Base-by-base conservation (phyloP, 169 alveolate species). In the Eimeria falciformis region DNA sequence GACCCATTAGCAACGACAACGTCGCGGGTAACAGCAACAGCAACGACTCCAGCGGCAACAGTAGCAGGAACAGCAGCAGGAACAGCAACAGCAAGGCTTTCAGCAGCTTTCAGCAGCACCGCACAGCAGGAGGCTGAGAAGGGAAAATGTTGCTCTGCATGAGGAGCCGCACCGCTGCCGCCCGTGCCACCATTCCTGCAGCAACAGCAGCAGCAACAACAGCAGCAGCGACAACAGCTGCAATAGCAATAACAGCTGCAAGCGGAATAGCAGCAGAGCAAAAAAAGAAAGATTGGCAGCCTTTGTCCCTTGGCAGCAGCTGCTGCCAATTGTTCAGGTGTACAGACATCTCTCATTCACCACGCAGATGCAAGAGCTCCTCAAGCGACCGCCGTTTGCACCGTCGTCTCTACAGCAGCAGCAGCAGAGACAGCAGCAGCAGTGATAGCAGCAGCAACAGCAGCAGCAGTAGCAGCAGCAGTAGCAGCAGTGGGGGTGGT, bases 1-100 rank as follows among this genome's bases (percentile, higher is more conserved):
- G n/a, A n/a, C n/a, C n/a, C n/a, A n/a, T n/a, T n/a, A n/a, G n/a
- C n/a, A n/a, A n/a, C n/a, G n/a, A n/a, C n/a, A n/a, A n/a, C n/a
- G n/a, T n/a, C n/a, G n/a, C n/a, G n/a, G n/a, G n/a, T n/a, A n/a
- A n/a, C n/a, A n/a, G n/a, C n/a, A n/a, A n/a, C n/a, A n/a, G n/a
- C n/a, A n/a, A 2, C 73, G n/a, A n/a, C 73, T 12, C 37, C 73
- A 62, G 73, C 73, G n/a, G 73, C 73, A 62, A 29, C 73, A 62
- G 73, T 6, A 62, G 73, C 73, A 62, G 73, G 37, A 62, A 29
- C 73, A 14, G 73, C 73, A 18, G 0, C 29, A 0, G 25, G n/a
- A 7, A 29, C 73, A n/a, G n/a, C 14, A 11, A 14, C 73, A 62
- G 73, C 73, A 62, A 62, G 25, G 73, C n/a, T 18, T 50, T 1